Conservation (phyloP, 2,329 filamentous ascomycete genomes). For the Colletotrichum sp. region DNA sequence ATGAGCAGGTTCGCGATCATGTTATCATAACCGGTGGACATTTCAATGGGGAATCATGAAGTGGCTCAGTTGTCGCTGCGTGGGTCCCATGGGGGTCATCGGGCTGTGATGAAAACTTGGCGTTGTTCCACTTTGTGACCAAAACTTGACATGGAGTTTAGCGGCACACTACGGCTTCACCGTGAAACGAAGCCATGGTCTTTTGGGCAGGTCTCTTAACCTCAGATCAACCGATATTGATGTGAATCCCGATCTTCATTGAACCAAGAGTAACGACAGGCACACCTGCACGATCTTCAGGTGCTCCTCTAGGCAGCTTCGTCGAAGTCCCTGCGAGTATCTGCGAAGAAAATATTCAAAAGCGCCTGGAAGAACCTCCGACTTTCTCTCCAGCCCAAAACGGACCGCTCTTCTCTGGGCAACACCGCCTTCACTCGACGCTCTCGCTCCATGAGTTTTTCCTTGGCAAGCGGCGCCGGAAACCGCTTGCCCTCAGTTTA, state of each 20-base stretch:
- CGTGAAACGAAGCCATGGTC: background rate
- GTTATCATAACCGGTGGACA: background rate
- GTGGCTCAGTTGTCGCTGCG: background rate
- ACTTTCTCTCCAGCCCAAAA: too few relatives aligned
- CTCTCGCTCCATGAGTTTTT: background rate
- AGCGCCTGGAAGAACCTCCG: too few relatives aligned
- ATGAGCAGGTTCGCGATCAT: background rate
- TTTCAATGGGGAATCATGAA: background rate
- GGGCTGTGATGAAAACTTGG: background rate
- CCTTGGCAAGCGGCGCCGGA: background rate
- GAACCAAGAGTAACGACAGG: background rate
- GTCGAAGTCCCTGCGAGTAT: too few relatives aligned
- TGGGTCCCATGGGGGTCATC: background rate
- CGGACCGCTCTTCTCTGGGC: too few relatives aligned
- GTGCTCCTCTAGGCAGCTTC: too few relatives aligned
- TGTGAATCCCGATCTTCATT: background rate
- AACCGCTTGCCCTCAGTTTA: background rate
- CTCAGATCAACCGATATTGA: accelerated
- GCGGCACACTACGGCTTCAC: background rate
- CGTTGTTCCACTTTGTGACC: background rate
- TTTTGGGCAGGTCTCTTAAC: background rate
- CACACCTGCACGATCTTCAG: too few relatives aligned
- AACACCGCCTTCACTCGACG: too few relatives aligned
- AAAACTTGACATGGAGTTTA: background rate
- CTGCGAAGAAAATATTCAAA: too few relatives aligned